Base-by-base conservation (phyloP, 176 grass and related monocot genomes). In the Saccharum officinarum region DNA sequence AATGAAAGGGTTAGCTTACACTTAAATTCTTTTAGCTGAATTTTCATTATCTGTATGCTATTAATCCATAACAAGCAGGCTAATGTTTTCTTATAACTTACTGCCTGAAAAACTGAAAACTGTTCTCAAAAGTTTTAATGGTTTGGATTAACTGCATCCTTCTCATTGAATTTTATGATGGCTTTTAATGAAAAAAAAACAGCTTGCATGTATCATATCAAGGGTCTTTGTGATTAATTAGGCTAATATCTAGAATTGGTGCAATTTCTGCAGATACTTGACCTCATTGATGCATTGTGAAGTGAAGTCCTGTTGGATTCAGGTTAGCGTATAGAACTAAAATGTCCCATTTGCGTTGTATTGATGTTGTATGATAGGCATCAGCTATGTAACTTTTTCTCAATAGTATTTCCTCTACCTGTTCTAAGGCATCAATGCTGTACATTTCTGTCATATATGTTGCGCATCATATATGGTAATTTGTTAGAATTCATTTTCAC, bases 251-350 rank as follows among this genome's bases (percentile, higher is more conserved):
- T 82, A 64, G 36, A 66, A 13, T 67, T 88, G 63, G 34, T 80
- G 5, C 15, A 65, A 76, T 80, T 84, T 69, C 52, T 81, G 81
- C 85, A 91, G 89, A 88, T 81, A 72, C 64, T 85, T 91, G 77
- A 91, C 40, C 0, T 0, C 6, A 18, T 36, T 4, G 20, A 76
- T 88, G 81, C 47, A 37, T 88, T 12, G 33, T 39, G 66, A 13
- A 37, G 23, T 26, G 4, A 28, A 76, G 52, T 20, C 26, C 34
- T 69, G 64, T 77, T 85, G 45, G 71, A 80, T 85, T 55, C 77
- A 91, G 89, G 89, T 91, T 59, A 59, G 81, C 40, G 71, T 84
- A 36, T 81, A 44, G 22, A 57, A 77, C 16, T 75, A 75, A 75
- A 74, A 37, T 40, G 38, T 9, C 28, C 46, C 12, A 33, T 82